phyloP scores from a whole-genome alignment of 192 early-diverging fungal species.

The Kickxella alabastrina region DNA sequence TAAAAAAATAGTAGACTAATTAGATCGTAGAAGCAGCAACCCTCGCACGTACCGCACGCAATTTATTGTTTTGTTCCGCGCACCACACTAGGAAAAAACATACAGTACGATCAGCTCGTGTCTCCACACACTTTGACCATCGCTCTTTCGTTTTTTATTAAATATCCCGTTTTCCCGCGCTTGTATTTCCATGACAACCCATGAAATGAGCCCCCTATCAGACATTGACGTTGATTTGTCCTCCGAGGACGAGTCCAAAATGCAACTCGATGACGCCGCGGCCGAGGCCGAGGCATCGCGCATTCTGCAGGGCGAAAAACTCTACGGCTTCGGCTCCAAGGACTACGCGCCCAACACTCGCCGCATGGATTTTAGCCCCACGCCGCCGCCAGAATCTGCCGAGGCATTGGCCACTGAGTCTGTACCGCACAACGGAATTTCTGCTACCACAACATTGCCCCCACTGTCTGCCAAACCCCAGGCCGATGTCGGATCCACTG shows the following conservation, averaged over 20 bases:
- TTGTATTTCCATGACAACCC: constrained; percentile 36
- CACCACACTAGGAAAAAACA: too few species aligned
- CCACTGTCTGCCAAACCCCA: too few species aligned
- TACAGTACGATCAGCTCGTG: too few species aligned
- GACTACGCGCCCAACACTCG: constrained; percentile 12
- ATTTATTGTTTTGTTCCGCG: too few species aligned
- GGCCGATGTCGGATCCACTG: background rate
- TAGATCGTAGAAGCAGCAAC: too few species aligned
- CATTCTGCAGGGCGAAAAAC: constrained; percentile 27
- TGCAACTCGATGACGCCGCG: constrained; percentile 30
- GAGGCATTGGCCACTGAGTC: too few species aligned
- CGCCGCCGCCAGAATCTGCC: constrained; percentile 45
- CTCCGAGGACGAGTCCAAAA: constrained; percentile 38
- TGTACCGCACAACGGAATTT: too few species aligned
- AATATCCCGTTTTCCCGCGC: background rate
- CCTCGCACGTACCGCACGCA: too few species aligned
- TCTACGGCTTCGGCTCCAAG: constrained; percentile 26
- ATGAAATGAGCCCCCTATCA: constrained; percentile 46
- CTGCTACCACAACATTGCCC: too few species aligned
- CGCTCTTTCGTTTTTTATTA: background rate
- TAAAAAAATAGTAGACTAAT: too few species aligned
- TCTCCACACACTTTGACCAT: too few species aligned
- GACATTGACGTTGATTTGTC: constrained; percentile 52
- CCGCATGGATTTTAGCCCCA: constrained; percentile 52
- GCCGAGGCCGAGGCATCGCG: constrained; percentile 42